These are phyloP conservation scores for Rhodamnia rubescens DNA, from an alignment of 345 rosid genomes.

Conservation along the genomic window DNA sequence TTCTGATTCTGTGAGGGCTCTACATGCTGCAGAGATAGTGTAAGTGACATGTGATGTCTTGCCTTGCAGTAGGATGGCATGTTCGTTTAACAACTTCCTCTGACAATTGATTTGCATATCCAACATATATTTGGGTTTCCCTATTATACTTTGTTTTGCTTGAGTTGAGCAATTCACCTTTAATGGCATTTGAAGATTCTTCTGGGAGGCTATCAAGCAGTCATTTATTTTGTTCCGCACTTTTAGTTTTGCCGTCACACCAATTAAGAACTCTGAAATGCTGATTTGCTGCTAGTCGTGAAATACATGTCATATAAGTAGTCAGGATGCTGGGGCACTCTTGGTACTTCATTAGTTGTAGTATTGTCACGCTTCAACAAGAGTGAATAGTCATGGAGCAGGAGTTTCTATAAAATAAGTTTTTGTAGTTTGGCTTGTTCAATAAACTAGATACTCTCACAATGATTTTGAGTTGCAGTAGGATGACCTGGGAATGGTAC, in stretches of 20 bases:
- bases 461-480: neutral
- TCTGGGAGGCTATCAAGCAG: neutral
- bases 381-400: neutral
- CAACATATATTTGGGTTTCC: neutral
- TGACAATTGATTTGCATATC: neutral
- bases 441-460: neutral
- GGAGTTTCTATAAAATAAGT: neutral
- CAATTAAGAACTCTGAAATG: neutral
- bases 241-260: neutral
- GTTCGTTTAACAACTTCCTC: neutral
- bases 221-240: neutral
- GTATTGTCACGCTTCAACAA: neutral
- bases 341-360: neutral
- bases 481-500: neutral
- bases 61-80: neutral
- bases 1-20: conserved; percentile 88
- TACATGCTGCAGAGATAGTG: conserved; percentile 77
- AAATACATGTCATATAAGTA: neutral
- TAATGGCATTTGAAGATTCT: neutral
- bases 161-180: neutral
- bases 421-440: neutral
- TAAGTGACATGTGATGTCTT: conserved; percentile 10
- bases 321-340: neutral
- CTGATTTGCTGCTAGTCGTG: neutral
- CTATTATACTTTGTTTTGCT: neutral